Evolutionary conservation across 2,329 filamentous ascomycete species (phyloP).

Genomic region (Hymenoscyphus infarciens): DNA sequence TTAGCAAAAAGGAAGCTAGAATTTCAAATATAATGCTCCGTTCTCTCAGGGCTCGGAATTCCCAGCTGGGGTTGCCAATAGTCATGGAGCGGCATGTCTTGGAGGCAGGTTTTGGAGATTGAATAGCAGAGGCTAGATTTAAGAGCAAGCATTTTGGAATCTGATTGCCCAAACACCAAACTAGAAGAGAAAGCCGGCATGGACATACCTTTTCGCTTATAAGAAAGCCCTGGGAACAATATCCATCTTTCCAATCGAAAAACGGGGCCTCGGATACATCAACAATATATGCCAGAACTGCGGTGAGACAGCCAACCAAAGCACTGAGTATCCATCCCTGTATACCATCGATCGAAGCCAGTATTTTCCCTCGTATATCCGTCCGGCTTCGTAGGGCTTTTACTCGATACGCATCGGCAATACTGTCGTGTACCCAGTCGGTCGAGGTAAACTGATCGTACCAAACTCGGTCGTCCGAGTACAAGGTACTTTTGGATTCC

Average conservation of each 20-base stretch:
- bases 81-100: neutral
- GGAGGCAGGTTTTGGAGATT: neutral
- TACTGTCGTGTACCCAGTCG: constrained; percentile 97
- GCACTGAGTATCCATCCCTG: constrained; percentile 95
- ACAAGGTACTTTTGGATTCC: constrained; percentile 63
- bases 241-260: constrained; percentile 90
- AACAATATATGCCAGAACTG: constrained; percentile 81
- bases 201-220: constrained; percentile 61
- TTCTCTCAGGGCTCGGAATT: neutral
- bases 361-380: constrained; percentile 77
- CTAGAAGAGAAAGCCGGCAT: neutral
- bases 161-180: neutral
- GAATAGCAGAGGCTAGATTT: neutral
- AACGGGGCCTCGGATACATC: constrained; percentile 81
- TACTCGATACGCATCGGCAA: constrained; percentile 86
- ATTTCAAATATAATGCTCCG: neutral
- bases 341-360: constrained; percentile 75
- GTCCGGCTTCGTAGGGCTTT: constrained; percentile 78
- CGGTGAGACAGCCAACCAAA: constrained; percentile 81
- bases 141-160: neutral
- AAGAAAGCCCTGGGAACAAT: constrained; percentile 71
- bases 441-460: constrained; percentile 98
- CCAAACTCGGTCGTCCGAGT: constrained; percentile 86
- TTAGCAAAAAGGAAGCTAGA: constrained; percentile 19
- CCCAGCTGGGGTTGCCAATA: neutral